Conservation (phyloP, 805 yeast genomes). For the Candida chauliodis region DNA sequence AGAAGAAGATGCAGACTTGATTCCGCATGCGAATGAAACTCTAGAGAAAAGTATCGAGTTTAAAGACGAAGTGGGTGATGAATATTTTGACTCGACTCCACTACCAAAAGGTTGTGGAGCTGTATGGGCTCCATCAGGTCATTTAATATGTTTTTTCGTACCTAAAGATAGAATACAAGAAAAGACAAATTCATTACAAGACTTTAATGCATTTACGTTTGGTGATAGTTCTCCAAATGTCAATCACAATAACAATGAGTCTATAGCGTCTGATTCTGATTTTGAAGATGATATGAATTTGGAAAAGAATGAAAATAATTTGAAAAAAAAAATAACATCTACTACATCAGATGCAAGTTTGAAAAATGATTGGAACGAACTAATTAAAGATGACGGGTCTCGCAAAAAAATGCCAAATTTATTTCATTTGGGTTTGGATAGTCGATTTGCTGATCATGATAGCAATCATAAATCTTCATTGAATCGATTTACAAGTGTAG, state of each 20-base stretch:
- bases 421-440: constrained; percentile 39
- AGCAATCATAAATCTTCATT: constrained; percentile 25
- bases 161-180: constrained; percentile 33
- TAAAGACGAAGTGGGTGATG: constrained; percentile 8
- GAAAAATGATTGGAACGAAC: constrained; percentile 66
- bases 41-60: constrained; percentile 19
- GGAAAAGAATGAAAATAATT: constrained; percentile 17
- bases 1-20: constrained; percentile 34
- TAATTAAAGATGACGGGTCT: constrained; percentile 53
- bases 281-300: constrained; percentile 17
- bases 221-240: constrained; percentile 24
- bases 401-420: constrained; percentile 53
- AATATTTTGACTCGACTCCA: constrained; percentile 66
- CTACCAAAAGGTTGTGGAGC: constrained; percentile 95
- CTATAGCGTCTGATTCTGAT: constrained; percentile 17
- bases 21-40: constrained; percentile 39
- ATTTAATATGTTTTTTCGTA: constrained; percentile 76
- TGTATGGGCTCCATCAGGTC: constrained; percentile 76
- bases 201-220: constrained; percentile 42
- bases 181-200: constrained; percentile 39
- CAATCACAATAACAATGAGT: constrained; percentile 17
- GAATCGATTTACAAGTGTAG: constrained; percentile 36
- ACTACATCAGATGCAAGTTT: constrained; percentile 54
- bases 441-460: constrained; percentile 21
- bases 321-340: constrained; percentile 12